These are phyloP conservation scores for Annulohypoxylon bovei DNA, from an alignment of 495 filamentous ascomycete genomes.

Conservation along the genomic window DNA sequence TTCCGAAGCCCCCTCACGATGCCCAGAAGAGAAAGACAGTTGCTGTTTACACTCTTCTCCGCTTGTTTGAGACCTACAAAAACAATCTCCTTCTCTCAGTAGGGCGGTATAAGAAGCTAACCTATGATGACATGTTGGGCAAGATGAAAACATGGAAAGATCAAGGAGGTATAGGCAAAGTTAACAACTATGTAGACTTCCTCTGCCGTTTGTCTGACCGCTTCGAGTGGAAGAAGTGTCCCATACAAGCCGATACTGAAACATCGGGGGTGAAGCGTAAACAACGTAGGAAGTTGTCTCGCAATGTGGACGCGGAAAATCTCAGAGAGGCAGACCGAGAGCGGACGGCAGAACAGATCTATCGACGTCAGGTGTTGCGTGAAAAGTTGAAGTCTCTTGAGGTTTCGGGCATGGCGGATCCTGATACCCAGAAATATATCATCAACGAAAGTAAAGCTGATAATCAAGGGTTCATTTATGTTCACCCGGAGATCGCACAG, in stretches of 20 bases:
- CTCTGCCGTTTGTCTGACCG: constrained; percentile 36
- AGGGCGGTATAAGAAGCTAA: constrained; percentile 28
- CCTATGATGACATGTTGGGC: constrained; percentile 14
- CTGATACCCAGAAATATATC: constrained; percentile 58
- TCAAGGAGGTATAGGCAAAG: background rate
- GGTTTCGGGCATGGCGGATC: constrained; percentile 48
- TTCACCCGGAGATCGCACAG: constrained; percentile 58
- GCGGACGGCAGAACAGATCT: constrained; percentile 58
- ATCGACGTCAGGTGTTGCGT: constrained; percentile 60
- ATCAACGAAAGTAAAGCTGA: constrained; percentile 77
- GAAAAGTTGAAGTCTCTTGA: constrained; percentile 35
- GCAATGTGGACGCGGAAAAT: constrained; percentile 57
- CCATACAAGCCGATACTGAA: background rate
- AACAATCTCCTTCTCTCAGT: constrained; percentile 4
- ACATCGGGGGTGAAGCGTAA: constrained; percentile 45
- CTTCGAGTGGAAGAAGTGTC: constrained; percentile 22
- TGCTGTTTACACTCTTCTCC: constrained; percentile 28
- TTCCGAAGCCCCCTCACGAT: constrained; percentile 26
- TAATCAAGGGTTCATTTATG: constrained; percentile 60
- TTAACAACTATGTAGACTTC: constrained; percentile 21
- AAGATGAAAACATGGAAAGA: background rate
- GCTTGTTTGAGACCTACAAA: constrained; percentile 36
- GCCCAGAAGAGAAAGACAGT: constrained; percentile 17
- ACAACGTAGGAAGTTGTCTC: constrained; percentile 50
- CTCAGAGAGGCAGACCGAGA: constrained; percentile 58